Evolutionary conservation across 1,139 yeast genomes (phyloP), one percentile per base, ranked within the genome.

Genomic region (Magnusiomyces suaveolens): DNA sequence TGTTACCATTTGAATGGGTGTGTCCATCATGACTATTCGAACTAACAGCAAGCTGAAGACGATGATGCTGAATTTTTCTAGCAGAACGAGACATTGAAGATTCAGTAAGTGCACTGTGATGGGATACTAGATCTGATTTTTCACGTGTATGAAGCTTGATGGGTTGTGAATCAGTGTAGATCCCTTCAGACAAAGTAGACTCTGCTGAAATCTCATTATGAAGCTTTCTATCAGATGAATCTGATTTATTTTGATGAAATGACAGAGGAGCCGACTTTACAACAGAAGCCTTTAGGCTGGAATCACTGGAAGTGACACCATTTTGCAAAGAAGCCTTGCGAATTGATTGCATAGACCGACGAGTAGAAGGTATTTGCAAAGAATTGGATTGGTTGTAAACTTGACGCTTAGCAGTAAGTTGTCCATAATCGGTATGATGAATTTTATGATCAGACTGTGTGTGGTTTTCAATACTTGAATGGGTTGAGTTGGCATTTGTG

Each of bases 161-260:
- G 16, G 41, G 41, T 36, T 36, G 41, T 14, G 41, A 36, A 6
- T 18, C 41, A 14, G 16, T 36, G 41, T 14, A 36, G 18, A 53
- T 29, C 20, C 53, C 56, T 36, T 53, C 58, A 26, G 58, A 56
- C 23, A 56, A 38, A 18, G 58, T 56, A 33, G 58, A 56, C 2
- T 54, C 58, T 4, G 58, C 56, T 12, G 58, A 56, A 6, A 56
- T 54, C 23, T 52, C 56, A 26, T 56, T 56, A 29, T 6, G 10
- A 29, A 12, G 33, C 33, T n/a, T n/a, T n/a, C n/a, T n/a, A n/a
- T n/a, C n/a, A n/a, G n/a, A n/a, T n/a, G n/a, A n/a, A 29, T 12
- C 6, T 29, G 36, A 8, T 29, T 6, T 29, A 8, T 29, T 6
- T 8, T 29, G 36, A 29, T 29, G 12, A 6, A 29, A 29, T 8